Conservation (phyloP, 192 early-diverging fungal species). For the Podila clonocystis region DNA sequence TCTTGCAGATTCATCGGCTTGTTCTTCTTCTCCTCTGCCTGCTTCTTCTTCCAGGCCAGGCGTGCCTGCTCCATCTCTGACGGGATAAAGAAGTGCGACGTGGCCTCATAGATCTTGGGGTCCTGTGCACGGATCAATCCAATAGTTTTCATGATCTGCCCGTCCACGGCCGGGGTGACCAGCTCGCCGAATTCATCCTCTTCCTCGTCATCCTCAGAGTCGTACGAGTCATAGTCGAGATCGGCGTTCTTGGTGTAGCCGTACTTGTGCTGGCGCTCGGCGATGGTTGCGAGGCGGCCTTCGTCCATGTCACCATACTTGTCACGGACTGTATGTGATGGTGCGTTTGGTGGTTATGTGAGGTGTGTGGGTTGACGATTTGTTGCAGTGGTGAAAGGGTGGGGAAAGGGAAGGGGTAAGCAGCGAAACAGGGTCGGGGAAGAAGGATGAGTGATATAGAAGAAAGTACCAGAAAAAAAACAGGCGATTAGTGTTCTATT, state of each 20-base stretch:
- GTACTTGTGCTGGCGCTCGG: slow-evolving; percentile 53
- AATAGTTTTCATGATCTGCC: slow-evolving; percentile 94
- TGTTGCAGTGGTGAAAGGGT: background rate
- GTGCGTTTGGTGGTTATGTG: background rate
- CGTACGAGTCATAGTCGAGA: slow-evolving; percentile 64
- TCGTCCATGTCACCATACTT: slow-evolving; percentile 67
- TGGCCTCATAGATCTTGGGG: slow-evolving; percentile 84
- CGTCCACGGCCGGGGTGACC: slow-evolving; percentile 89
- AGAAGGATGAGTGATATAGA: slow-evolving; percentile 3
- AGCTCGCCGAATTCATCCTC: slow-evolving; percentile 86
- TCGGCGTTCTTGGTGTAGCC: slow-evolving; percentile 50
- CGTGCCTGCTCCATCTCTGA: slow-evolving; percentile 68
- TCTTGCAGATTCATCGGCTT: slow-evolving; percentile 87
- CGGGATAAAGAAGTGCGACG: slow-evolving; percentile 80
- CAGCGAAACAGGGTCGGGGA: too few species aligned
- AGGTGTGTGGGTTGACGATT: background rate
- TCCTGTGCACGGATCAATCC: slow-evolving; percentile 79
- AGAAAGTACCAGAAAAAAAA: background rate
- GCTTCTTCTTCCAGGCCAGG: slow-evolving; percentile 74
- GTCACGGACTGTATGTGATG: slow-evolving; percentile 58
- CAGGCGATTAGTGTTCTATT: too few species aligned
- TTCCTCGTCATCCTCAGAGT: slow-evolving; percentile 73
- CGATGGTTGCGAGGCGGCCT: slow-evolving; percentile 24
- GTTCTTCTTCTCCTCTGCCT: slow-evolving; percentile 57
- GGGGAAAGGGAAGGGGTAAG: background rate